Base-by-base conservation (phyloP, 768 basidiomycete genomes). In the Serpula lacrymans region DNA sequence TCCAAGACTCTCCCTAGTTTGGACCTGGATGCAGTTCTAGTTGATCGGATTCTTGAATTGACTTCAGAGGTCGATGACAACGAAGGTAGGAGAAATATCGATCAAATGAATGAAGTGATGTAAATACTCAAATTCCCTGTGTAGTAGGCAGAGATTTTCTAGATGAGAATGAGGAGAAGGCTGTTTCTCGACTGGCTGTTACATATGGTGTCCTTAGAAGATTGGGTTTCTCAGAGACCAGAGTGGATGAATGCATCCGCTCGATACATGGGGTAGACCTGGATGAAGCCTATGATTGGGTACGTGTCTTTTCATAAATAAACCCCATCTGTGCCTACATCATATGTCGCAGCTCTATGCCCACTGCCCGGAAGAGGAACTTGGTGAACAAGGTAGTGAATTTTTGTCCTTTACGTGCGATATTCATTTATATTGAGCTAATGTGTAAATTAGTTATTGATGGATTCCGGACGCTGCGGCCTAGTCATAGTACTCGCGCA, bases 261-360 rank as follows among this genome's bases (percentile, higher is more conserved):
- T 60, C 71, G 5, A 78, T 90, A 20, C 60, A 68, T 20, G 76
- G 82, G 10, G 64, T 84, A 23, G 88, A 88, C 18, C 65, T 91
- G n/a, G 94, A 97, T 12, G 86, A 91, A 37, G 91, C 88, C 8
- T 75, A 87, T 39, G 85, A 93, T 55, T 97, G 95, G 95, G 91
- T 95, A 49, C 41, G 78, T 59, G 14, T 24, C 14, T 20, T 17
- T 37, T 36, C 18, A 12, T 3, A 40, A 23, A 17, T 39, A 32
- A 16, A 35, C 18, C 20, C 24, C 34, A 13, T 27, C 23, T 31
- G 7, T 48, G 50, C 31, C 58, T n/a, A 17, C 28, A 21, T 13
- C 5, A 10, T 22, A 29, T 17, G 3, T 27, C 36, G 6, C 42
- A 91, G 90, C 69, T 91, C 25, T 78, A 74, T 56, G 49, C 82